Base-by-base conservation (phyloP, 257 asterid genomes). In the Solanum medicagineum region DNA sequence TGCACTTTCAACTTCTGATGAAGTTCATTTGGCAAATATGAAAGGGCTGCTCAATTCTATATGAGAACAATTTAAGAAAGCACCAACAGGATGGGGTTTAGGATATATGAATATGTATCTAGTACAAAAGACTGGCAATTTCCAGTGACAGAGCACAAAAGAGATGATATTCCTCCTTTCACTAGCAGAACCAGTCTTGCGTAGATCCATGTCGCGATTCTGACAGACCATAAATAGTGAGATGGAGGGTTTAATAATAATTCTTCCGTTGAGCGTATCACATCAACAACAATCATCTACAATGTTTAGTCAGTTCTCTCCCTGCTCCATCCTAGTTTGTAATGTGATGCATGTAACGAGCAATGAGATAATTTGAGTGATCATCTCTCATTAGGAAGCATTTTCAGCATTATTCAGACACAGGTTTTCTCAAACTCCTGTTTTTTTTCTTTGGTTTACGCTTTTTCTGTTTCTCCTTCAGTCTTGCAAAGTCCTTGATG, bases 391-490 rank as follows among this genome's bases (percentile, higher is more conserved):
- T 24, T 82, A 86, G 1, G 86, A 65, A 75, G 87, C 79, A 54
- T 55, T 49, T 65, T n/a, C 84, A 59, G 66, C 66, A 70, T 19
- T 70, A 70, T 40, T 70, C 26, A 53, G 56, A 83, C 62, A 86
- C 40, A 54, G 87, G 80, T 80, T 85, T 88, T 84, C 87, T 55
- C 80, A 63, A 14, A 22, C 56, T 16, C 45, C 81, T 53, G 49
- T 75, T 60, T 90, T 94, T 70, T 88, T 87, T 90, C 89, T 87
- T 94, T 6, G 57, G 86, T 86, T 88, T 92, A 77, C 95, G 90
- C 60, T 87, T 92, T 89, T 91, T 91, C 91, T 91, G 93, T 71
- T 91, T 94, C 47, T 88, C 91, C 90, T 93, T 90, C 71, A 91
- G 90, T 88, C 93, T 91, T 13, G 29, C 55, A 81, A 89, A 87